Percentiles rank a stretch among this genome's conserved stretches.
Evolutionary conservation across 2,329 filamentous ascomycete genomes (phyloP).

Genomic region (Furcasterigmium sp.): DNA sequence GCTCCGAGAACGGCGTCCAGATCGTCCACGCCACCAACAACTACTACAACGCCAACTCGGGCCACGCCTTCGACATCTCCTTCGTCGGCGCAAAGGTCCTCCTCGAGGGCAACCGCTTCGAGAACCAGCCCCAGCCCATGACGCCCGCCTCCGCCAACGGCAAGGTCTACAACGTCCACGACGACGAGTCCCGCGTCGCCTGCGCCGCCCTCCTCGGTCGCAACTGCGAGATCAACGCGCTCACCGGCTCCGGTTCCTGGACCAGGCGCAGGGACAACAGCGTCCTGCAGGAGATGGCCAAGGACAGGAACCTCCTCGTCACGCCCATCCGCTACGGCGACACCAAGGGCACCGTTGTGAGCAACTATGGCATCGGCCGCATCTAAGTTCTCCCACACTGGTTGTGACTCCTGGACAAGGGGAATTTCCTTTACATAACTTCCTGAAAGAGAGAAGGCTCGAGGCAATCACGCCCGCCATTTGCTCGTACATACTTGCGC

Average conservation of each 20-base stretch:
- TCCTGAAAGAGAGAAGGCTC: too few relatives aligned
- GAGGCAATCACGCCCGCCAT: too few relatives aligned
- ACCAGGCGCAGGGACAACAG: slow-evolving; percentile 4
- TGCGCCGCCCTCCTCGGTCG: slow-evolving; percentile 19
- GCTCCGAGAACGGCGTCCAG: slow-evolving; percentile 16
- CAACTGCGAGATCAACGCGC: slow-evolving; percentile 19
- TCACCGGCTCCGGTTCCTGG: slow-evolving; percentile 21
- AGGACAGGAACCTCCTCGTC: slow-evolving; percentile 6
- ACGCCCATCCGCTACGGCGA: slow-evolving; percentile 5
- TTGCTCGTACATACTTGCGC: too few relatives aligned
- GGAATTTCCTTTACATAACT: too few relatives aligned
- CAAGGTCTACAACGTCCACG: slow-evolving; percentile 13
- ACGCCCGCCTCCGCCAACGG: slow-evolving; percentile 20
- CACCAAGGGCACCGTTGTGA: slow-evolving; percentile 5
- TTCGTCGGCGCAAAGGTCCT: slow-evolving; percentile 20
- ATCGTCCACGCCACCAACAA: slow-evolving; percentile 34
- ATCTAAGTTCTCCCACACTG: not conserved
- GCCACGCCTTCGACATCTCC: slow-evolving; percentile 38
- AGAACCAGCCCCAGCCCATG: slow-evolving; percentile 30
- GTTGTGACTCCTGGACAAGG: too few relatives aligned
- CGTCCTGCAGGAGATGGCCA: slow-evolving; percentile 6
- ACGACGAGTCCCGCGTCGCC: slow-evolving; percentile 8
- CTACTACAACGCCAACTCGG: slow-evolving; percentile 32
- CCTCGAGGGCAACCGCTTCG: slow-evolving; percentile 40
- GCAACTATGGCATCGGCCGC: slow-evolving; percentile 5